phyloP scores from a whole-genome alignment of 225 moss, liverwort and hornwort genomes.

The Pseudisothecium myosuroides region DNA sequence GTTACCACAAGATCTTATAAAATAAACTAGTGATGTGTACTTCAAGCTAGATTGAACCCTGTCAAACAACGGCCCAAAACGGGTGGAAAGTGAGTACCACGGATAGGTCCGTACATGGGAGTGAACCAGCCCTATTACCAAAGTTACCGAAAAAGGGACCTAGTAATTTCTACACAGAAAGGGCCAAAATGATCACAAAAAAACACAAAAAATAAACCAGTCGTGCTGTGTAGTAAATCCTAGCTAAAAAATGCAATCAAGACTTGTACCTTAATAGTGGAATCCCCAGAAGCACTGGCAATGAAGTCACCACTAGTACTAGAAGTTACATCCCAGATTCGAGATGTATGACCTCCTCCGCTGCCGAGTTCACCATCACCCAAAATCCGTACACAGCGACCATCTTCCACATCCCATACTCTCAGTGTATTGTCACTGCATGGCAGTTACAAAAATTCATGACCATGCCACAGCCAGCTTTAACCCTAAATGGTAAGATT shows the following conservation, averaged over 20 bases:
- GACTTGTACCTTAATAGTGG: conserved; percentile 61
- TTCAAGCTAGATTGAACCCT: background rate
- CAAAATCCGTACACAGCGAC: conserved; percentile 57
- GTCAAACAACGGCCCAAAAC: background rate
- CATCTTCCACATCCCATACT: conserved; percentile 88
- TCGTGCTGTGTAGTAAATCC: background rate
- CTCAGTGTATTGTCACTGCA: conserved; percentile 77
- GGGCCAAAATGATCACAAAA: background rate
- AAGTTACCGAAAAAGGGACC: background rate
- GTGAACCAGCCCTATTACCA: background rate
- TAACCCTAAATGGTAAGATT: background rate
- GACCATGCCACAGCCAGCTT: background rate
- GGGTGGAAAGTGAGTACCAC: background rate
- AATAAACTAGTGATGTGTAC: background rate
- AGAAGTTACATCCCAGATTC: conserved; percentile 92
- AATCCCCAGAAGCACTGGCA: conserved; percentile 88
- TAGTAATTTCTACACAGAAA: background rate
- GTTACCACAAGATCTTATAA: background rate
- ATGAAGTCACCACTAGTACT: conserved; percentile 66
- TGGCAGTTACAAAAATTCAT: background rate
- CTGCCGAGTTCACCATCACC: conserved; percentile 65
- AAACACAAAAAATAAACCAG: background rate
- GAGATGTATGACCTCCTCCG: conserved; percentile 84
- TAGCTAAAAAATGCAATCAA: background rate
- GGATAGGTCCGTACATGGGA: background rate